Evolutionary conservation across 2,329 filamentous ascomycete genomes (phyloP).

Genomic region (Dactylellina leptospora): DNA sequence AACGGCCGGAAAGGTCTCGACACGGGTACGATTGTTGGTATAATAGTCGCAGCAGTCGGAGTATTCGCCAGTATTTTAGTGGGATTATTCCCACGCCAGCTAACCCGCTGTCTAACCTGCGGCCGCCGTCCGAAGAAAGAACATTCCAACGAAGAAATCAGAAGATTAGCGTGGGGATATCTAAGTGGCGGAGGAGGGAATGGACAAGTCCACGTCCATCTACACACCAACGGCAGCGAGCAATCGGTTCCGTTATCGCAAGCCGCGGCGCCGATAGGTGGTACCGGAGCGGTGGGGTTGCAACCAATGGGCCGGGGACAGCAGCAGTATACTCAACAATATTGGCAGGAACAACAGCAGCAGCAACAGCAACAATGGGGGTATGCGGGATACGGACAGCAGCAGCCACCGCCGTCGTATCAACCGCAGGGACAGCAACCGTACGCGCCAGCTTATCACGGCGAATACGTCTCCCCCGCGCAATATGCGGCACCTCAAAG

Average conservation of each 20-base stretch:
- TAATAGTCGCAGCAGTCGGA: slow-evolving; percentile 33
- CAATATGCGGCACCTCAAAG: slow-evolving; percentile 39
- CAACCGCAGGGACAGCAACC: slow-evolving; percentile 19
- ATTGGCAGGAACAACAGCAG: slow-evolving; percentile 20
- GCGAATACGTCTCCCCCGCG: slow-evolving; percentile 15
- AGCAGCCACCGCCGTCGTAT: slow-evolving; percentile 15
- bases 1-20: slow-evolving; percentile 16
- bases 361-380: slow-evolving; percentile 1
- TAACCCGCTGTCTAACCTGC: slow-evolving; percentile 39
- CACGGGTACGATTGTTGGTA: slow-evolving; percentile 30
- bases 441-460: neutral
- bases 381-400: slow-evolving; percentile 22
- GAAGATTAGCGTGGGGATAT: slow-evolving; percentile 23
- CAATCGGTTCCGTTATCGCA: slow-evolving; percentile 15
- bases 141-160: slow-evolving; percentile 38
- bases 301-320: slow-evolving; percentile 1
- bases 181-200: slow-evolving; percentile 18
- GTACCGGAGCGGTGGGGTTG: no score
- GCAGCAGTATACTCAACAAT: slow-evolving; percentile 7
- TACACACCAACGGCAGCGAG: slow-evolving; percentile 17
- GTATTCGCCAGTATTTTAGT: slow-evolving; percentile 33
- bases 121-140: slow-evolving; percentile 48
- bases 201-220: slow-evolving; percentile 15
- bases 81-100: slow-evolving; percentile 40
- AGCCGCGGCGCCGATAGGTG: slow-evolving; percentile 7